Conservation (phyloP, 2,329 filamentous ascomycete genomes). For the Boeremia exigua region DNA sequence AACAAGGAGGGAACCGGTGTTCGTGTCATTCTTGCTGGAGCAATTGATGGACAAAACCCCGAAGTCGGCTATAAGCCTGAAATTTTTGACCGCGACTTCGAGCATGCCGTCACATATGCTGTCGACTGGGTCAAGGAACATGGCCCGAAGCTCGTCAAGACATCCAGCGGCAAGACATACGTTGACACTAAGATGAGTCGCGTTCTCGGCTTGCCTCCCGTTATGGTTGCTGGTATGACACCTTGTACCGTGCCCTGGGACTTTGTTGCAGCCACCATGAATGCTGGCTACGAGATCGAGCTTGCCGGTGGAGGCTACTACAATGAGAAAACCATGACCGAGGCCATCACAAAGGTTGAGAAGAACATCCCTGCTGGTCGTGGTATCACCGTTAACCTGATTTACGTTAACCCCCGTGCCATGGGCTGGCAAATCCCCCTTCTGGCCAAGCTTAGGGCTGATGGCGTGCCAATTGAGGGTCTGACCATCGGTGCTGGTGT, state of each 20-base stretch:
- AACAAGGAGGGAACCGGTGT: conserved; percentile 99
- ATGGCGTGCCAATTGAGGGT: conserved; percentile 56
- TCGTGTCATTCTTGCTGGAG: conserved; percentile 90
- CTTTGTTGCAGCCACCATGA: conserved; percentile 61
- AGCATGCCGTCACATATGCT: conserved; percentile 92
- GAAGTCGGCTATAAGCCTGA: conserved; percentile 99
- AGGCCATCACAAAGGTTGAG: conserved; percentile 55
- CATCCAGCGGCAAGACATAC: conserved; percentile 84
- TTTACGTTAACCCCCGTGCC: conserved; percentile 60
- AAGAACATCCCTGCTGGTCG: conserved; percentile 54
- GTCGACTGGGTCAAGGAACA: conserved; percentile 98
- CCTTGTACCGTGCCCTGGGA: conserved; percentile 56
- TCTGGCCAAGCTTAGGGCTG: conserved; percentile 54
- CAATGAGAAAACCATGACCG: conserved; percentile 51
- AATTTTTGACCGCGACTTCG: conserved; percentile 93
- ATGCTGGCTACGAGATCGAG: conserved; percentile 58
- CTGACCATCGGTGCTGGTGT: conserved; percentile 58
- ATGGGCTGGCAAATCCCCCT: conserved; percentile 62
- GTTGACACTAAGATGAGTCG: conserved; percentile 81
- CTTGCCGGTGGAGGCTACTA: conserved; percentile 60
- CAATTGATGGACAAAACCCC: conserved; percentile 86
- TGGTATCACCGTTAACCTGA: conserved; percentile 60
- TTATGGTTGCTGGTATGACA: conserved; percentile 59
- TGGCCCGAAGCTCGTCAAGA: conserved; percentile 89
- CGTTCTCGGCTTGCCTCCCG: conserved; percentile 54